Base-by-base conservation (phyloP, 176 grass and related monocot genomes). In the Oryza glumipatula region DNA sequence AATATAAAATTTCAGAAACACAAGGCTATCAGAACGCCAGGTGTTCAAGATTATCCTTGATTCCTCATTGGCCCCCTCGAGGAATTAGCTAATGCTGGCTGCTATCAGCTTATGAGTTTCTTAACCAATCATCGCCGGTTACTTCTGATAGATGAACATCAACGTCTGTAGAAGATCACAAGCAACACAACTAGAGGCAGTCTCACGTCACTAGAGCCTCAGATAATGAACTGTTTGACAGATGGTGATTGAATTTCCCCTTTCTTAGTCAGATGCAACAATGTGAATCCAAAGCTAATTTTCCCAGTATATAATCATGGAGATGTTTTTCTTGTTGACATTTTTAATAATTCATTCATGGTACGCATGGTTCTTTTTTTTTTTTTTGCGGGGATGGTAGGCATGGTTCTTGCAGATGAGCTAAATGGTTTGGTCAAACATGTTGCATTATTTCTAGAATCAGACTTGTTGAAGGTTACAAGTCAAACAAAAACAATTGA, bases 401-500 rank as follows among this genome's bases (percentile, higher is more conserved):
- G 21, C 5, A 47, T 69, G 79, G 68, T 86, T 78, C 75, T 70
- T 83, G 69, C 63, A 87, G 36, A 67, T 83, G 61, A 52, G 52
- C 65, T 76, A 38, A 69, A 43, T 33, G 65, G 43, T 76, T 81
- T 26, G 56, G 80, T 74, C 80, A 86, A 48, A 47, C 63, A 74
- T 83, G 49, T 64, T 68, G 74, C 11, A 24, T 11, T 44, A 63
- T 14, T 87, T 72, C 38, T 84, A 84, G 13, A 80, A 66, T 73
- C 23, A 64, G 38, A 80, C 47, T 19, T 80, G 39, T 72, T 72
- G 39, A 86, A 65, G 66, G 23, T 23, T 76, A n/a, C 41, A 76
- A 80, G 80, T 91, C 89, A 91, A 84, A 76, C 51, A 75, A 70
- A 79, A 86, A 70, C 73, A 75, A 84, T 82, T 73, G 66, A 45